phyloP scores from a whole-genome alignment of 441 rosid species.

The Dalechampia spathulata region DNA sequence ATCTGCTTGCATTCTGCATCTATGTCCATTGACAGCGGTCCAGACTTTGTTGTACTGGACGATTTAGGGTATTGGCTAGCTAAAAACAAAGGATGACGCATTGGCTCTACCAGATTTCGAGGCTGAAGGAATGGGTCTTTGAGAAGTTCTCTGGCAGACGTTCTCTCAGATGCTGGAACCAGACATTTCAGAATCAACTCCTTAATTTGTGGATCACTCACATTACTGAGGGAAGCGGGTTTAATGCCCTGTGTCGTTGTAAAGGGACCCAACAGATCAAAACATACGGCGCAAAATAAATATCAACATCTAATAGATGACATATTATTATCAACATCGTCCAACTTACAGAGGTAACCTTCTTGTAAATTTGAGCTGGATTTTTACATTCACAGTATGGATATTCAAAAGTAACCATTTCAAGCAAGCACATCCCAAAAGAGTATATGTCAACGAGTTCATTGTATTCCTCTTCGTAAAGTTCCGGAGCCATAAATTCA shows the following conservation, averaged over 20 bases:
- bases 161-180: slow-evolving; percentile 49
- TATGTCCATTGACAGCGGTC: slow-evolving; percentile 53
- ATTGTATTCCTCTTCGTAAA: slow-evolving; percentile 69
- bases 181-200: slow-evolving; percentile 72
- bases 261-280: neutral
- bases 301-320: neutral
- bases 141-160: slow-evolving; percentile 57
- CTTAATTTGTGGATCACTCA: slow-evolving; percentile 52
- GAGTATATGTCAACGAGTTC: slow-evolving; percentile 74
- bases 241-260: slow-evolving; percentile 48
- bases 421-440: slow-evolving; percentile 73
- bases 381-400: slow-evolving; percentile 68
- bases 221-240: slow-evolving; percentile 61
- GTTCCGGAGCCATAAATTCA: slow-evolving; percentile 80
- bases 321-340: neutral
- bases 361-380: slow-evolving; percentile 70
- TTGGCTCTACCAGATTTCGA: slow-evolving; percentile 28
- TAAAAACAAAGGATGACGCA: slow-evolving; percentile 19
- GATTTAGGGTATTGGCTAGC: slow-evolving; percentile 23
- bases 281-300: no score
- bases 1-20: slow-evolving; percentile 37
- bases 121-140: slow-evolving; percentile 55
- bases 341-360: slow-evolving; percentile 53
- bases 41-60: slow-evolving; percentile 23
- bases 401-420: slow-evolving; percentile 69